These are phyloP conservation scores for Lasiosphaeria miniovina DNA, from an alignment of 495 filamentous ascomycete genomes.

Conservation along the genomic window DNA sequence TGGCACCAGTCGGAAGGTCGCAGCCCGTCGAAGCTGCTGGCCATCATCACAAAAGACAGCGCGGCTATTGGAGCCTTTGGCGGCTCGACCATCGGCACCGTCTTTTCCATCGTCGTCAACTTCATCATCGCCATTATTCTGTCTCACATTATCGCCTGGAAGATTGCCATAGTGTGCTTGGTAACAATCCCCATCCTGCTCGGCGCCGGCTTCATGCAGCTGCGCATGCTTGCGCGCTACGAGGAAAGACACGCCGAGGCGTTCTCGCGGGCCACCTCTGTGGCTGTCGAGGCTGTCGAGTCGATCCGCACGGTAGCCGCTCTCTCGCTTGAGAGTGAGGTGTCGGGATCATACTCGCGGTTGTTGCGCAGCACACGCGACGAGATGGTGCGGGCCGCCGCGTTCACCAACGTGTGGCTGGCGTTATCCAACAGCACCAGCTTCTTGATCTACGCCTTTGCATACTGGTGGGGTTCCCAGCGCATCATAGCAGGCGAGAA, in stretches of 20 bases:
- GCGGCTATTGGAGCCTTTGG: conserved; percentile 75
- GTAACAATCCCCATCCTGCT: conserved; percentile 72
- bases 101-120: conserved; percentile 68
- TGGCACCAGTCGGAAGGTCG: conserved; percentile 82
- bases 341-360: conserved; percentile 60
- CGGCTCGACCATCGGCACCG: conserved; percentile 72
- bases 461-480: conserved; percentile 70
- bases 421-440: conserved; percentile 70
- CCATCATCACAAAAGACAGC: conserved; percentile 75
- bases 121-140: conserved; percentile 62
- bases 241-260: conserved; percentile 64
- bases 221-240: conserved; percentile 62
- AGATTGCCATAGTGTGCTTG: conserved; percentile 80
- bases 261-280: conserved; percentile 67
- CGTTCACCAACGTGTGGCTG: conserved; percentile 49
- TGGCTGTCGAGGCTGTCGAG: conserved; percentile 78
- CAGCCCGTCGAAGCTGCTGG: conserved; percentile 73
- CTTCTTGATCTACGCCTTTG: conserved; percentile 76
- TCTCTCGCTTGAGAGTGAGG: conserved; percentile 56
- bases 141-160: conserved; percentile 72
- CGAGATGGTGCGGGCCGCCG: conserved; percentile 16
- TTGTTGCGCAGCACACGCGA: conserved; percentile 13
- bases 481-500: conserved; percentile 66
- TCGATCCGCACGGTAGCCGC: conserved; percentile 85
- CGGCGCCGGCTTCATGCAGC: conserved; percentile 73